Percentiles rank a stretch among this genome's conserved stretches.
phyloP scores from a whole-genome alignment of 192 early-diverging fungal species.

The Jimgerdemannia lactiflua region DNA sequence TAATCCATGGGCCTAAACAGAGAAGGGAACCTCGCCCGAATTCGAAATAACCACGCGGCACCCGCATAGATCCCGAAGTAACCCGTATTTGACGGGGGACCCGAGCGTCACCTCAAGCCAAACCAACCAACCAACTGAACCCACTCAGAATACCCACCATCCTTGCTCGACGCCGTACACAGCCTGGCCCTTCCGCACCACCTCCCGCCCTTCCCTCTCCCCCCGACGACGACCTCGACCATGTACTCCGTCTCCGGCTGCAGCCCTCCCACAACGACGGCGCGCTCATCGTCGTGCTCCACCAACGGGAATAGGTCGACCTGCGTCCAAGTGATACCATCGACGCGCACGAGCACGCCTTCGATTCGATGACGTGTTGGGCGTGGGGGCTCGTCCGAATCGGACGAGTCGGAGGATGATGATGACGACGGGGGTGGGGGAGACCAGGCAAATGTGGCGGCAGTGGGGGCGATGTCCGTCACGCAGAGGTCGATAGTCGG shows the following conservation, averaged over 20 bases:
- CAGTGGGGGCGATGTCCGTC: not conserved
- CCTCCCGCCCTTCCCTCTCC: not conserved
- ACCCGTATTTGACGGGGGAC: too few species aligned
- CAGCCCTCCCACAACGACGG: not conserved
- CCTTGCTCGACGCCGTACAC: not conserved
- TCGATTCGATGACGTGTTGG: not conserved
- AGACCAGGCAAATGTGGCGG: not conserved
- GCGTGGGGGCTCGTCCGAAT: not conserved
- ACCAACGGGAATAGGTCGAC: not conserved
- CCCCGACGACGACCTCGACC: not conserved
- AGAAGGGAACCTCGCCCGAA: too few species aligned
- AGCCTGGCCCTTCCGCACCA: not conserved
- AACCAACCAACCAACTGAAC: too few species aligned
- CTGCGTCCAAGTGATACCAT: not conserved
- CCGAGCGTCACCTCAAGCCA: too few species aligned
- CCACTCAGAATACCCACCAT: not conserved
- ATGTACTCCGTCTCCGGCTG: not conserved
- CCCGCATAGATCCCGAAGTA: too few species aligned
- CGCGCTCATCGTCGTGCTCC: not conserved
- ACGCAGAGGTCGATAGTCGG: not conserved
- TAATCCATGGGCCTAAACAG: too few species aligned
- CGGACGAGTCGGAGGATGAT: not conserved
- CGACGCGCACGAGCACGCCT: not conserved
- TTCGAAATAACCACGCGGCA: too few species aligned
- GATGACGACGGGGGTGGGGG: not conserved